Evolutionary conservation across 2,329 filamentous ascomycete species (phyloP).

Genomic region (Colletotrichum kahawae): DNA sequence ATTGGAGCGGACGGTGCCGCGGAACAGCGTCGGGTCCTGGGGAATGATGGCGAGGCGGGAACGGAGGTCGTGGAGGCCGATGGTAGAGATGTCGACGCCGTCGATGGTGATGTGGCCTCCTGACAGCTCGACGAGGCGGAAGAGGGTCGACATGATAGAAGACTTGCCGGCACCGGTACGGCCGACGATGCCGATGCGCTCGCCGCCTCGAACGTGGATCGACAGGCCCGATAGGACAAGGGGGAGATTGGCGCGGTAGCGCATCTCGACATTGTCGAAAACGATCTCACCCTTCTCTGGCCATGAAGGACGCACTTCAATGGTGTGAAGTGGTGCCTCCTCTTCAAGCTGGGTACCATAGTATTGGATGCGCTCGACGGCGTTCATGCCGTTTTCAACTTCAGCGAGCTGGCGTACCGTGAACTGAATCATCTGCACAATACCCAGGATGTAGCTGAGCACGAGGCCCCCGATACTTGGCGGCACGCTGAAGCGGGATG

Average conservation of each 20-base stretch:
- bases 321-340: slow-evolving; percentile 82
- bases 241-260: slow-evolving; percentile 74
- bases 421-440: slow-evolving; percentile 96
- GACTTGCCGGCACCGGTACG: slow-evolving; percentile 85
- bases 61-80: slow-evolving; percentile 77
- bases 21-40: slow-evolving; percentile 84
- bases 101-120: slow-evolving; percentile 69
- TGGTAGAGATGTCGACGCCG: slow-evolving; percentile 71
- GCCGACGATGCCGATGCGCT: slow-evolving; percentile 82
- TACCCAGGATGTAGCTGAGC: slow-evolving; percentile 89
- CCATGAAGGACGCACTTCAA: slow-evolving; percentile 78
- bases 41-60: slow-evolving; percentile 83
- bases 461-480: slow-evolving; percentile 89
- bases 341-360: slow-evolving; percentile 88
- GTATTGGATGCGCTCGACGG: slow-evolving; percentile 88
- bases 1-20: slow-evolving; percentile 79
- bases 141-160: slow-evolving; percentile 82
- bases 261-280: slow-evolving; percentile 79
- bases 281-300: slow-evolving; percentile 84
- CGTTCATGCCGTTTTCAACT: slow-evolving; percentile 98
- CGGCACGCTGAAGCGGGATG: slow-evolving; percentile 82
- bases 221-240: slow-evolving; percentile 73
- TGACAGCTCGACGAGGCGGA: slow-evolving; percentile 74
- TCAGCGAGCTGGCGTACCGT: slow-evolving; percentile 92
- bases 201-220: slow-evolving; percentile 76